phyloP scores from a whole-genome alignment of 179 eudicot species.

The Pouteria campechiana region DNA sequence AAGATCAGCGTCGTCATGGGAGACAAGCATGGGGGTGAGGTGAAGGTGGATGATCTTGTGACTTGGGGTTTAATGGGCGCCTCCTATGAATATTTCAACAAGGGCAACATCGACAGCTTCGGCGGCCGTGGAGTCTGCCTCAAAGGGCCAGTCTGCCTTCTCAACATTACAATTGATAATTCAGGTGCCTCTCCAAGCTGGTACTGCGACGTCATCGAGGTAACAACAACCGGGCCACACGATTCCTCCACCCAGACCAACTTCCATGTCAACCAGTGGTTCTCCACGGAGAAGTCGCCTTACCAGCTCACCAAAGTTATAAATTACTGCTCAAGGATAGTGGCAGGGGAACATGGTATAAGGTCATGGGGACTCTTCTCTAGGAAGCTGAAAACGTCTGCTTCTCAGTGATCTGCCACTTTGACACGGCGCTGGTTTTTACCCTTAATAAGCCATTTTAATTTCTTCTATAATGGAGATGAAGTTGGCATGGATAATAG shows the following conservation, averaged over 20 bases:
- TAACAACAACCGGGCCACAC: constrained; percentile 69
- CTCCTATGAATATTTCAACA: constrained; percentile 56
- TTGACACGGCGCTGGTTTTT: too few relatives aligned
- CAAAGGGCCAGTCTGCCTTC: constrained; percentile 34
- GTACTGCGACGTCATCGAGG: constrained; percentile 77
- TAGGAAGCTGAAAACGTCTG: too few relatives aligned
- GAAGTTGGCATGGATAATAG: too few relatives aligned
- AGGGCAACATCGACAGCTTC: constrained; percentile 69
- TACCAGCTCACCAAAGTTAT: constrained; percentile 44
- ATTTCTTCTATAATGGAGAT: too few relatives aligned
- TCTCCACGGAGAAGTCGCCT: constrained; percentile 57
- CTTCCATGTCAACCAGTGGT: constrained; percentile 79
- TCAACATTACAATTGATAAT: constrained; percentile 64
- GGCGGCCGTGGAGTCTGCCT: constrained; percentile 70
- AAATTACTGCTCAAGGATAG: constrained; percentile 18
- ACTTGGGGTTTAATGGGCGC: constrained; percentile 70
- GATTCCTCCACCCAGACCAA: constrained; percentile 26
- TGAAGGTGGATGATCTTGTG: constrained; percentile 34
- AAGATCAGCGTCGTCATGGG: constrained; percentile 35
- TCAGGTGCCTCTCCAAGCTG: constrained; percentile 64
- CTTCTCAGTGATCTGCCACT: too few relatives aligned
- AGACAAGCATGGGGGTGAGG: constrained; percentile 28
- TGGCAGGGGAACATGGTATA: neutral
- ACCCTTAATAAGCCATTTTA: too few relatives aligned
- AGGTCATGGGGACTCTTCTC: neutral